phyloP scores from a whole-genome alignment of 208 protist genomes.

The Acanthamoeba lugdunensis region DNA sequence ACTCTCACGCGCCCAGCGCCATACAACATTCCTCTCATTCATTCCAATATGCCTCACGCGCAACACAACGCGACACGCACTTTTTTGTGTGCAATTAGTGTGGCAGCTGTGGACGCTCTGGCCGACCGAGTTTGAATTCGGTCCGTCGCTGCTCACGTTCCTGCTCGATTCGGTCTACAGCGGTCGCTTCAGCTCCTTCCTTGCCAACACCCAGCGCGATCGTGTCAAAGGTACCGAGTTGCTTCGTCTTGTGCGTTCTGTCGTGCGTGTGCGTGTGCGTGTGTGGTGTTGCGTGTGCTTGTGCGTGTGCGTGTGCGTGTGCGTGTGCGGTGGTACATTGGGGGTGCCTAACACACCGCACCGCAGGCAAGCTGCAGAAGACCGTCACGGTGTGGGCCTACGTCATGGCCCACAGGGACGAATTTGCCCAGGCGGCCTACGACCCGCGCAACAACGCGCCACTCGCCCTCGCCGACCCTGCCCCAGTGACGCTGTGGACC shows the following conservation, averaged over 20 bases:
- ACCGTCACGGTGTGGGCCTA: not conserved
- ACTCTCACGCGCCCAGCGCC: too few relatives aligned
- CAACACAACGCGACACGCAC: too few relatives aligned
- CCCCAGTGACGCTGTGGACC: not conserved
- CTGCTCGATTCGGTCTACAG: slow-evolving; percentile 42
- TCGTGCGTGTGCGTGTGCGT: not conserved
- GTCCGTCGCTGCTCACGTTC: not conserved
- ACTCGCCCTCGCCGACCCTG: not conserved
- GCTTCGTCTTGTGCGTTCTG: too few relatives aligned
- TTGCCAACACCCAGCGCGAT: not conserved
- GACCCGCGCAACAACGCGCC: not conserved
- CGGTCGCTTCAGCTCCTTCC: slow-evolving; percentile 43
- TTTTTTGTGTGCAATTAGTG: not conserved
- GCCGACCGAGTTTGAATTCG: not conserved
- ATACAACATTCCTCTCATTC: too few relatives aligned
- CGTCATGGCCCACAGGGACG: not conserved
- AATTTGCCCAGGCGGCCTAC: not conserved
- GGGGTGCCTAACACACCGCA: too few relatives aligned
- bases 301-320: too few relatives aligned
- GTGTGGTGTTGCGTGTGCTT: too few relatives aligned
- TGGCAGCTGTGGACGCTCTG: slow-evolving; percentile 48
- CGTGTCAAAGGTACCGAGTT: not conserved
- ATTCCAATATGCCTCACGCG: too few relatives aligned
- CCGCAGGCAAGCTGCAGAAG: not conserved
- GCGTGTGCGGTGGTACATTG: not conserved